Percentiles rank a stretch among this genome's conserved stretches.
phyloP scores from a whole-genome alignment of 2,329 filamentous ascomycete genomes.

The Fusarium pseudograminearum region DNA sequence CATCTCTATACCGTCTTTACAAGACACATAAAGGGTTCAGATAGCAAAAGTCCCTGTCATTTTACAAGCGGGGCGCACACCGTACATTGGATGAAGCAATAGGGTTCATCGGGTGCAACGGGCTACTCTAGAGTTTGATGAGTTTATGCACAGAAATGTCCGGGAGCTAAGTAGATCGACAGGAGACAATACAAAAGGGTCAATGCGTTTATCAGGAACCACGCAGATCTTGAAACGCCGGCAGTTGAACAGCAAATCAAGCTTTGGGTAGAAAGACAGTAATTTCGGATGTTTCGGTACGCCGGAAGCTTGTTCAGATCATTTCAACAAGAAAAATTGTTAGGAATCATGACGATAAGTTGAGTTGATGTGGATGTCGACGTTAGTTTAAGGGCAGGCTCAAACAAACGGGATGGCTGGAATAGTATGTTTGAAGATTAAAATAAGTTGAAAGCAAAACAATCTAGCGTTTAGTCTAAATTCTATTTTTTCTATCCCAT shows the following conservation, averaged over 20 bases:
- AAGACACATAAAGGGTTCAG: neutral
- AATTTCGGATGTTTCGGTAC: neutral
- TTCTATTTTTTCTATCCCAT: neutral
- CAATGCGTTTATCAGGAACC: neutral
- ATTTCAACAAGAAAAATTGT: neutral
- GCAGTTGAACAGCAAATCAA: neutral
- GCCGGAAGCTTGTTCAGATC: neutral
- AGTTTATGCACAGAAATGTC: neutral
- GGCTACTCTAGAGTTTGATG: neutral
- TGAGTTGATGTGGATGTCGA: neutral
- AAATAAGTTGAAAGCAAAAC: neutral
- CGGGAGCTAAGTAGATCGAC: neutral
- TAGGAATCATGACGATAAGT: too few species aligned
- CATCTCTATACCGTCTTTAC: too few species aligned
- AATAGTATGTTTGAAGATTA: neutral
- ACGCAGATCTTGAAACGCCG: neutral
- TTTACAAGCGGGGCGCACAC: accelerated
- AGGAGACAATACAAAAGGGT: neutral
- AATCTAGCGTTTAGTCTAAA: neutral
- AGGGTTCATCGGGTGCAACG: neutral
- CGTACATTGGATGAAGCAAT: too few species aligned
- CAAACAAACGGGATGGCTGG: neutral
- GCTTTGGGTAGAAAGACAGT: neutral
- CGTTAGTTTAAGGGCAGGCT: neutral
- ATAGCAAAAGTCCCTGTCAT: neutral